Evolutionary conservation across 202 grass and related monocot species (phyloP), one percentile per base, ranked within the genome.

Genomic region (Eragrostis tef): DNA sequence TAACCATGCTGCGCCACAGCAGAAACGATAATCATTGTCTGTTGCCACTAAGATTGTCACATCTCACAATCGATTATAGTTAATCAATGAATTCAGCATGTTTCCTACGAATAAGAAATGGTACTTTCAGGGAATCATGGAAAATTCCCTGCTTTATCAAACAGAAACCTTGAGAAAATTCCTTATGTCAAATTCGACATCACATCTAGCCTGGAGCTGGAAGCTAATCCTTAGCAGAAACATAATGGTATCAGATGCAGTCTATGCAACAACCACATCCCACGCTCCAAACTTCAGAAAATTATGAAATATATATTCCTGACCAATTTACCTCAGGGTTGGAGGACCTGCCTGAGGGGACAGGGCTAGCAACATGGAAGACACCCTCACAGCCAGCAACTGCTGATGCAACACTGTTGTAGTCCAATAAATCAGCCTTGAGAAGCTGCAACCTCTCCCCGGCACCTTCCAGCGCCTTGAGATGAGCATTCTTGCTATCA

Each of bases 341-440:
- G 46, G 58, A 27, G 12, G 72, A 50, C 47, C 69, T 81, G 54
- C 11, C 44, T 0, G 85, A 77, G 43, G 83, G 88, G 9, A 93
- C 88, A 74, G 91, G 91, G 26, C 85, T 74, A 29, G 88, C 91
- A 25, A 93, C 75, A 74, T 93, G 91, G 69, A 93, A 93, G 59
- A 90, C 85, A 2, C 75, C 85, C 44, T 86, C 83, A 48, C 88
- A 88, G 19, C 88, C 71, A 0, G 70, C 75, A 47, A 90, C 11
- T 11, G 83, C 91, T 5, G 75, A 64, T 7, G 44, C 66, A 34
- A 93, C 5, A 9, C 79, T 88, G 71, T 39, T 31, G 45, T 84
- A 84, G 45, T 88, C 88, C 66, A 88, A 22, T 14, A 93, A 41
- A 74, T 93, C 85, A 59, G 66, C 86, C 60, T 74, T 90, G 50